Conservation (phyloP, 257 asterid genomes). For the Misopates orontium region DNA sequence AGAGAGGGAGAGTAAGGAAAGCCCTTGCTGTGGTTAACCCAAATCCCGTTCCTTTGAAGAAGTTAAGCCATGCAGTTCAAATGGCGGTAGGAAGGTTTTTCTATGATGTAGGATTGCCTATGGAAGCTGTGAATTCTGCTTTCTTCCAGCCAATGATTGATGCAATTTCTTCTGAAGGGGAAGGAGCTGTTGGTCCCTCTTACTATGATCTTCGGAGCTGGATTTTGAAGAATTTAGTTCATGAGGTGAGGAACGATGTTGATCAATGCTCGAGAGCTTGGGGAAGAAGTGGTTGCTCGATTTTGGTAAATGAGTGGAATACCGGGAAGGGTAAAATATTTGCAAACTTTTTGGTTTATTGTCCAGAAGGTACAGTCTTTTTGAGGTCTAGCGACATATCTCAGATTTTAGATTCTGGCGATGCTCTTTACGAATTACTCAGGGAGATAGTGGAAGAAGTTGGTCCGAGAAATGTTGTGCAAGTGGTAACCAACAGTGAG, state of each 20-base stretch:
- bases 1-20: conserved; percentile 76
- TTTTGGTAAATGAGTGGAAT: conserved; percentile 74
- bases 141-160: conserved; percentile 90
- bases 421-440: conserved; percentile 60
- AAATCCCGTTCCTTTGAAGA: conserved; percentile 35
- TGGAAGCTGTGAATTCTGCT: conserved; percentile 71
- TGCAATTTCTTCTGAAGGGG: conserved; percentile 69
- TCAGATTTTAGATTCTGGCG: conserved; percentile 47
- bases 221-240: conserved; percentile 66
- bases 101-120: conserved; percentile 69
- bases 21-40: conserved; percentile 41
- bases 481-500: conserved; percentile 70
- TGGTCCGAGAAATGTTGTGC: conserved; percentile 73
- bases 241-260: conserved; percentile 63
- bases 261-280: conserved; percentile 61
- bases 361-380: conserved; percentile 69
- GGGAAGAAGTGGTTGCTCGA: conserved; percentile 77
- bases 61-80: conserved; percentile 53
- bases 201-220: conserved; percentile 77
- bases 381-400: conserved; percentile 76
- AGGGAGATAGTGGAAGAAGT: conserved; percentile 84
- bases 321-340: conserved; percentile 62
- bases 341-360: conserved; percentile 54
- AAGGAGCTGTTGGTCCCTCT: conserved; percentile 62
- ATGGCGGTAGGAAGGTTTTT: conserved; percentile 88